Conservation (phyloP, 805 yeast genomes). For the Wickerhamiella kurtzmanii region DNA sequence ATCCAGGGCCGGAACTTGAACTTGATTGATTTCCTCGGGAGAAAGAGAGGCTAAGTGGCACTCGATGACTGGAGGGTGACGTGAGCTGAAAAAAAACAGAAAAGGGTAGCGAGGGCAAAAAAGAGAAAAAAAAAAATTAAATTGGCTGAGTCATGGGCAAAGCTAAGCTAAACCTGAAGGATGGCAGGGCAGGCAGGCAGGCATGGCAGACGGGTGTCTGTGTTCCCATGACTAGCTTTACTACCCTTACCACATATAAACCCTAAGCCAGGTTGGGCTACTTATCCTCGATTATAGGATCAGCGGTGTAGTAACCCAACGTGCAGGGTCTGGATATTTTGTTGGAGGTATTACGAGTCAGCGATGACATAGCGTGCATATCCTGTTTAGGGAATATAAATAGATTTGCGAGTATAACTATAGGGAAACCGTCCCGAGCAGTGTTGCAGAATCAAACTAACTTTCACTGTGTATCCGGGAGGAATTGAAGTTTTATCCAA, state of each 20-base stretch:
- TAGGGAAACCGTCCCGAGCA: constrained; percentile 1
- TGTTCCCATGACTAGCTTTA: background rate
- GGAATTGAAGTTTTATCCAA: too few species aligned
- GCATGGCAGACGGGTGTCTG: too few species aligned
- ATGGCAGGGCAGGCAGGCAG: too few species aligned
- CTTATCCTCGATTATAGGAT: background rate
- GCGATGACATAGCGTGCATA: background rate
- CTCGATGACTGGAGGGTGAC: too few species aligned
- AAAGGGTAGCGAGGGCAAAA: too few species aligned
- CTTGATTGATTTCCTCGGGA: too few species aligned
- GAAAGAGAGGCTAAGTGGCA: too few species aligned
- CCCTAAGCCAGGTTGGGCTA: background rate
- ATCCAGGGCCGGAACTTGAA: background rate
- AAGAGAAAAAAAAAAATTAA: too few species aligned
- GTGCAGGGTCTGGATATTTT: background rate
- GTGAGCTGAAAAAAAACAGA: background rate
- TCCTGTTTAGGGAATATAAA: background rate
- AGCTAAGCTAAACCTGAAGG: background rate
- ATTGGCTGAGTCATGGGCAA: too few species aligned
- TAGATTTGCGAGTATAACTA: background rate
- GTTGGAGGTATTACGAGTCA: background rate
- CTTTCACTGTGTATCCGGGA: too few species aligned
- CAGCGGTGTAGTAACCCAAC: background rate
- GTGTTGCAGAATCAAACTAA: too few species aligned
- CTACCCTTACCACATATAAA: background rate